Conservation (phyloP, 1,139 yeast species). For the Candida neerlandica region DNA sequence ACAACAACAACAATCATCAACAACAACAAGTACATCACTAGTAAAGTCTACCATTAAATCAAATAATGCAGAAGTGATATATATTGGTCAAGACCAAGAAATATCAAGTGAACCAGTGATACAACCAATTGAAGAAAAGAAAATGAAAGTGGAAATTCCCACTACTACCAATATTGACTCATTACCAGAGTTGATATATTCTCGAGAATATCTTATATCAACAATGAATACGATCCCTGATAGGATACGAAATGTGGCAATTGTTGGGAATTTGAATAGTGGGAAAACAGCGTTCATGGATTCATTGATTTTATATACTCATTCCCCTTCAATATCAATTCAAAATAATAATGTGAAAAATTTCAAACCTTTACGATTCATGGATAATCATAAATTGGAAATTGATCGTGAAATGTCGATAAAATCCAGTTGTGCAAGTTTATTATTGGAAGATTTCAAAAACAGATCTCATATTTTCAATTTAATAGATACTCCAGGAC, state of each 20-base stretch:
- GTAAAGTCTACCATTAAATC: constrained; percentile 10
- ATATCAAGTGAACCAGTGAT: constrained; percentile 60
- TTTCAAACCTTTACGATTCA: constrained; percentile 55
- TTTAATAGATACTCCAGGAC: constrained; percentile 90
- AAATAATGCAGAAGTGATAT: constrained; percentile 25
- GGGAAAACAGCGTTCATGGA: constrained; percentile 89
- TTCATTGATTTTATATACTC: constrained; percentile 65
- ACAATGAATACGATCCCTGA: constrained; percentile 55
- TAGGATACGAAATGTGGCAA: constrained; percentile 72
- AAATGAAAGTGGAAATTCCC: constrained; percentile 47
- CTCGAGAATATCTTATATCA: constrained; percentile 61
- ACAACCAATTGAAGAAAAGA: constrained; percentile 49
- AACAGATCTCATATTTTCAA: constrained; percentile 63
- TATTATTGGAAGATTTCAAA: constrained; percentile 58
- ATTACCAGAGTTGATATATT: constrained; percentile 62
- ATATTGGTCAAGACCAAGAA: constrained; percentile 22
- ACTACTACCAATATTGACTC: constrained; percentile 20
- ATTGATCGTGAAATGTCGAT: constrained; percentile 70
- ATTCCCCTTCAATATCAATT: constrained; percentile 36
- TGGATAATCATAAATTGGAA: constrained; percentile 74
- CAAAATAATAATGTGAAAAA: constrained; percentile 27
- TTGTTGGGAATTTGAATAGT: constrained; percentile 81
- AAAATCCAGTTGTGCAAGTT: constrained; percentile 62
- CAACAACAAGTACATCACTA: constrained; percentile 10
- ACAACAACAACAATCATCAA: constrained; percentile 9